These are phyloP conservation scores for Solanum gracilifrons DNA, from an alignment of 257 asterid species.

Conservation along the genomic window DNA sequence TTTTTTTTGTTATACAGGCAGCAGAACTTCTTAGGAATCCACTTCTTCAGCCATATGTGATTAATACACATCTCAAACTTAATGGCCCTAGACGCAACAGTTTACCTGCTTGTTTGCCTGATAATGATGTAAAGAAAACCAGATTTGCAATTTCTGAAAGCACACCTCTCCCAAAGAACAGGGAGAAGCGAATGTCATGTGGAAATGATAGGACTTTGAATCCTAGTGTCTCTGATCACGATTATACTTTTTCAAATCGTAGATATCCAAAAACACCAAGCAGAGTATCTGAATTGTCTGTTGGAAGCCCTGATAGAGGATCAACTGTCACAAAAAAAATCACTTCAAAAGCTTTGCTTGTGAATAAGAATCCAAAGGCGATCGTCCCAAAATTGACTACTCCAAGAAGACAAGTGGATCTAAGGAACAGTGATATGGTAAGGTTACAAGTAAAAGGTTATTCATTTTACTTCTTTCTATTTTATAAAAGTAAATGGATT, in stretches of 20 bases:
- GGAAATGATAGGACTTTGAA: slow-evolving; percentile 74
- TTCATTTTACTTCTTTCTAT: background rate
- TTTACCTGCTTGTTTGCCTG: slow-evolving; percentile 38
- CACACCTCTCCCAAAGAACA: slow-evolving; percentile 19
- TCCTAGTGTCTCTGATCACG: slow-evolving; percentile 76
- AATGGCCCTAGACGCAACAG: slow-evolving; percentile 58
- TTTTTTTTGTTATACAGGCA: slow-evolving; percentile 44
- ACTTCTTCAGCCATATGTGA: slow-evolving; percentile 69
- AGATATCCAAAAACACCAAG: slow-evolving; percentile 15
- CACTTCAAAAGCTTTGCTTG: slow-evolving; percentile 33
- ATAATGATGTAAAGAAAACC: slow-evolving; percentile 26
- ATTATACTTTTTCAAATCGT: slow-evolving; percentile 32
- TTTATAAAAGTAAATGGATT: background rate
- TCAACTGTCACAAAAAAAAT: slow-evolving; percentile 40
- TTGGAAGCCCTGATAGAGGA: slow-evolving; percentile 43
- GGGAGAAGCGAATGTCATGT: slow-evolving; percentile 37
- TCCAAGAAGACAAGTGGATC: slow-evolving; percentile 38
- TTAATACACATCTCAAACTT: slow-evolving; percentile 67
- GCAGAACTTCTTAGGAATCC: slow-evolving; percentile 82
- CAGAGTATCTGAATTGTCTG: slow-evolving; percentile 20
- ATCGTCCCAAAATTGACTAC: slow-evolving; percentile 31
- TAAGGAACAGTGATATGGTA: slow-evolving; percentile 58
- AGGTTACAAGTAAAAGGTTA: slow-evolving; percentile 1
- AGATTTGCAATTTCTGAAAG: slow-evolving; percentile 51
- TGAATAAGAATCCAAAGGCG: slow-evolving; percentile 20